phyloP scores from a whole-genome alignment of 2,329 filamentous ascomycete genomes.

The Stagonosporopsis chrysanthemi region DNA sequence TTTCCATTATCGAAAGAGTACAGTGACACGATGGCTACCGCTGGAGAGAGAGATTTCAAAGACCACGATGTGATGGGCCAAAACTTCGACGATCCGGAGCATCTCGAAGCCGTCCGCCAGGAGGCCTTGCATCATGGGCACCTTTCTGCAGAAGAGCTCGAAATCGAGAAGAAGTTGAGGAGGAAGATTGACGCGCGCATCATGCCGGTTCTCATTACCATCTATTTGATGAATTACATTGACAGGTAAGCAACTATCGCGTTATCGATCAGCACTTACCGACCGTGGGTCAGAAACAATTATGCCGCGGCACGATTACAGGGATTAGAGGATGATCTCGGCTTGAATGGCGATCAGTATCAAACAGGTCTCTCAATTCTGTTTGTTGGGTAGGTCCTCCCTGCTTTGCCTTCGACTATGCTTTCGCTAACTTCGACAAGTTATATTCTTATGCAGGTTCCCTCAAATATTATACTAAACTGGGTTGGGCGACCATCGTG shows the following conservation, averaged over 20 bases:
- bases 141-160: constrained; percentile 29
- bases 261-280: not conserved
- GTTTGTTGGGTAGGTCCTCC: constrained; percentile 62
- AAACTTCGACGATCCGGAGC: constrained; percentile 18
- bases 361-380: constrained; percentile 53
- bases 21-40: constrained; percentile 1
- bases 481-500: constrained; percentile 60
- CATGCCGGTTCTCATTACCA: constrained; percentile 39
- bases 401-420: not conserved
- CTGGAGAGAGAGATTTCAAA: constrained; percentile 7
- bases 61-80: constrained; percentile 12
- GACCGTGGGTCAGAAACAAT: constrained; percentile 27
- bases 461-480: constrained; percentile 66
- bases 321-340: constrained; percentile 33
- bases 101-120: constrained; percentile 20
- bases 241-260: constrained; percentile 19
- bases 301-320: constrained; percentile 39
- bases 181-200: constrained; percentile 41
- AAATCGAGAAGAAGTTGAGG: constrained; percentile 41
- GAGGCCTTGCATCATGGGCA: constrained; percentile 26
- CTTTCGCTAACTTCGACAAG: constrained; percentile 31
- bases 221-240: constrained; percentile 43
- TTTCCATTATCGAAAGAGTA: not conserved
- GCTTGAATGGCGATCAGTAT: constrained; percentile 29
- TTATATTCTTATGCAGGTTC: constrained; percentile 68